Evolutionary conservation across 129 eudicot species (phyloP).

Genomic region (Chrysanthemum seticuspe): DNA sequence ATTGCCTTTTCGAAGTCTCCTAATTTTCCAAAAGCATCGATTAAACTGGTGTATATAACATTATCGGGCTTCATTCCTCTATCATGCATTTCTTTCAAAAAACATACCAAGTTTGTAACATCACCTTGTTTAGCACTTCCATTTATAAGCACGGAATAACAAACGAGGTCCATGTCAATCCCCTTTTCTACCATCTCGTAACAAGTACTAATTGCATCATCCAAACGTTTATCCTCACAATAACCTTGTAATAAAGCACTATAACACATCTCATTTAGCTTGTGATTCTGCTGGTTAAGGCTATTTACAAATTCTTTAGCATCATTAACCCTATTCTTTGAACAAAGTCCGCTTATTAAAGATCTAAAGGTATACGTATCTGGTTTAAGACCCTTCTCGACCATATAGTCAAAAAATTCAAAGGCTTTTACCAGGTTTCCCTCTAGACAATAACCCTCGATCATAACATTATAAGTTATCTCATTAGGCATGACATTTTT

Average conservation of each 20-base stretch:
- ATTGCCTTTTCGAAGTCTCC: constrained; percentile 62
- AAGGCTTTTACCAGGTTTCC: constrained; percentile 63
- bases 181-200: constrained; percentile 67
- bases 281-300: constrained; percentile 50
- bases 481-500: constrained; percentile 61
- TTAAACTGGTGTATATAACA: constrained; percentile 64
- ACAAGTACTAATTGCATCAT: constrained; percentile 57
- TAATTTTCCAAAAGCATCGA: constrained; percentile 70
- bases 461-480: constrained; percentile 83
- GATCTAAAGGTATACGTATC: constrained; percentile 86
- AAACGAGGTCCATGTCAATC: constrained; percentile 62
- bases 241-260: constrained; percentile 76
- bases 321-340: constrained; percentile 53
- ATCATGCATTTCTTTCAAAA: constrained; percentile 66
- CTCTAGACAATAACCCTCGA: constrained; percentile 67
- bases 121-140: constrained; percentile 52
- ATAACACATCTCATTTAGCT: constrained; percentile 80
- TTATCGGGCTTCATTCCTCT: constrained; percentile 74
- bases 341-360: constrained; percentile 80
- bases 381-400: constrained; percentile 67
- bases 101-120: constrained; percentile 23
- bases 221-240: constrained; percentile 58
- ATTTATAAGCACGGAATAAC: constrained; percentile 67
- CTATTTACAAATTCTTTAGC: constrained; percentile 74
- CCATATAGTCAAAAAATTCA: constrained; percentile 62